Evolutionary conservation across 2,329 filamentous ascomycete genomes (phyloP), one percentile per base, ranked within the genome.

Genomic region (Aureobasidium sp.): DNA sequence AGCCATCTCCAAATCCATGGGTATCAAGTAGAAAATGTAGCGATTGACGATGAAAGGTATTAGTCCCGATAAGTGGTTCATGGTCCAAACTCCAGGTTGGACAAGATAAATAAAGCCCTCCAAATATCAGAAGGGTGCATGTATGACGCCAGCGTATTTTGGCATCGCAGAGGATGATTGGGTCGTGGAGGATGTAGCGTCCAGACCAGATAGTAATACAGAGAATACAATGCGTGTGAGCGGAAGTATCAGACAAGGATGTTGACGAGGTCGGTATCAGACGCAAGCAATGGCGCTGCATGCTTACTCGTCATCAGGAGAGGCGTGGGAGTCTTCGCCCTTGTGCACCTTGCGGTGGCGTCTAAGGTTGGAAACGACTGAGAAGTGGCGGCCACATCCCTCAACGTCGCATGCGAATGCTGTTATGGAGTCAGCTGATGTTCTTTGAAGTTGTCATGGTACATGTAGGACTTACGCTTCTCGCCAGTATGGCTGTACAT

Each of bases 401-500:
- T 96, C 91, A 61, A 96, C 90, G 70, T 97, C 91, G 71, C 94
- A 97, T 27, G 88, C 88, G 72, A 96, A 97, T 67, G 94, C 92
- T 97, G 71, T 61, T 65, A 58, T 52, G 35, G 29, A 47, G 63
- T 71, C 62, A 71, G 67, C 40, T 54, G 58, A n/a, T 35, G 9
- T 40, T 58, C 29, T 33, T 27, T 50, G 2, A 24, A 69, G 15
- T 9, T 35, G 6, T 22, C 12, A 5, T 5, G 14, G 14, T 27
- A 12, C 24, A 27, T 19, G 2, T 0, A 47, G 33, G 22, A 86
- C 91, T 82, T 85, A 96, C 91, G 93, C 79, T 97, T 97, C 76
- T 97, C 93, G 72, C 93, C 93, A 61, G 93, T 97, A 72, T 97
- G 93, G 76, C 91, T 96, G 78, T 97, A 97, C 89, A 97, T 97